Evolutionary conservation across 371 early-diverging fungal species (phyloP), one percentile per base, ranked within the genome.

Genomic region (Mucor irregularis): DNA sequence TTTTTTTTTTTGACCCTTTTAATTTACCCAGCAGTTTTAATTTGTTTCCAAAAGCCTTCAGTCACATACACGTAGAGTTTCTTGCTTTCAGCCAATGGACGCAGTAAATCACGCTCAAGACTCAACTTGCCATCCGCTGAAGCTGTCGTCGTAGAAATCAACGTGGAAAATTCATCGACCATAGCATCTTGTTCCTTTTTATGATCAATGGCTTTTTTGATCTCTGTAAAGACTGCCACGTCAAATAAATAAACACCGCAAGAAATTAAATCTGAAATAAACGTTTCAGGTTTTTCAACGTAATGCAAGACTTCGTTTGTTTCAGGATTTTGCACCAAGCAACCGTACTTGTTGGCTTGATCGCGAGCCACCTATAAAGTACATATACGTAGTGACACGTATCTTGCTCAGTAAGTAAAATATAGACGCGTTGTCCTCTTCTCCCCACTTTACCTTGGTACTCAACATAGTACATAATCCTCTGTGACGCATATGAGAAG

Each of bases 271-370:
- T 98, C 91, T 45, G 94, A 93, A 59, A 98, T 83, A 64, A 93
- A 95, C 0, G 94, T 82, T 68, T 96, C 94, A 6, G 97, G 98
- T 76, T 98, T 98, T 69, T 98, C 97, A 25, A 96, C 96, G 70
- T 96, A 98, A 74, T 98, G 98, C 53, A 92, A 76, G 0, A 96
- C 96, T 68, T 93, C 87, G 43, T 86, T 73, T 14, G 90, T 92
- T 28, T 88, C 89, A 5, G 86, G 75, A 61, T 94, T 87, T 19
- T 90, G 82, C 7, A 97, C 94, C 37, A 98, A 68, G 71, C 94
- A 96, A 42, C 97, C 98, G 75, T 90, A 98, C 61, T 88, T 88
- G 55, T 83, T 83, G 30, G 94, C 94, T 51, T 81, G 68, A 28
- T 88, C 84, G 22, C 89, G 84, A 21, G 85, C 43, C 22, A 53